These are phyloP conservation scores for Yamadazyma kanchanaburiensis DNA, from an alignment of 1,139 yeast genomes.

Conservation along the genomic window DNA sequence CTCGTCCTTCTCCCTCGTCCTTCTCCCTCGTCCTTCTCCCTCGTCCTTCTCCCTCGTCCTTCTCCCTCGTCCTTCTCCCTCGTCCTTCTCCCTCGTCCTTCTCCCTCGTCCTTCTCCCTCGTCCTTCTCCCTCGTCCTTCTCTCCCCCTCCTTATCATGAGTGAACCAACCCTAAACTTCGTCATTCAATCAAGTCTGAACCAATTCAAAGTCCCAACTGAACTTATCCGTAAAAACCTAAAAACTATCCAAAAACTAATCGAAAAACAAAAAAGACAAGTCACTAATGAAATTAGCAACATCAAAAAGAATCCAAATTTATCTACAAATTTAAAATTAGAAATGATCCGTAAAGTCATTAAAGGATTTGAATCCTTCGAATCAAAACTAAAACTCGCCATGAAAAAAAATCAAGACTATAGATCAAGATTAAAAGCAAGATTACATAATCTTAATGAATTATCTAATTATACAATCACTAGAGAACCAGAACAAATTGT, in stretches of 20 bases:
- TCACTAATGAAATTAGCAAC: constrained; percentile 35
- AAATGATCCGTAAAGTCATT: constrained; percentile 36
- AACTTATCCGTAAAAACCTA: constrained; percentile 56
- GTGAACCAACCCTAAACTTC: constrained; percentile 40
- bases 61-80: too few species aligned
- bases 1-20: too few species aligned
- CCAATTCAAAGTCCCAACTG: constrained; percentile 61
- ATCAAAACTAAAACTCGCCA: constrained; percentile 35
- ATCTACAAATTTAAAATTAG: constrained; percentile 24
- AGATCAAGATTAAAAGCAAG: constrained; percentile 46
- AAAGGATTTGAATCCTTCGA: constrained; percentile 46
- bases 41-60: too few species aligned
- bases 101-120: too few species aligned
- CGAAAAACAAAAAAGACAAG: constrained; percentile 49
- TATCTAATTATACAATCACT: constrained; percentile 20
- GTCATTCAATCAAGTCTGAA: constrained; percentile 45
- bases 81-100: too few species aligned
- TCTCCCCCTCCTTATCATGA: too few species aligned
- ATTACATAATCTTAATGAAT: constrained; percentile 35
- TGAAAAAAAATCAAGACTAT: constrained; percentile 48
- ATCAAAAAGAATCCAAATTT: constrained; percentile 26
- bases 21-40: too few species aligned
- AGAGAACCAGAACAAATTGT: constrained; percentile 4
- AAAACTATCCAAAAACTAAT: constrained; percentile 52
- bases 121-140: too few species aligned